A percentile compares a stretch with the other conserved stretches of the same genome.
phyloP scores from a whole-genome alignment of 2,329 filamentous ascomycete genomes.

The Metarhizium album region DNA sequence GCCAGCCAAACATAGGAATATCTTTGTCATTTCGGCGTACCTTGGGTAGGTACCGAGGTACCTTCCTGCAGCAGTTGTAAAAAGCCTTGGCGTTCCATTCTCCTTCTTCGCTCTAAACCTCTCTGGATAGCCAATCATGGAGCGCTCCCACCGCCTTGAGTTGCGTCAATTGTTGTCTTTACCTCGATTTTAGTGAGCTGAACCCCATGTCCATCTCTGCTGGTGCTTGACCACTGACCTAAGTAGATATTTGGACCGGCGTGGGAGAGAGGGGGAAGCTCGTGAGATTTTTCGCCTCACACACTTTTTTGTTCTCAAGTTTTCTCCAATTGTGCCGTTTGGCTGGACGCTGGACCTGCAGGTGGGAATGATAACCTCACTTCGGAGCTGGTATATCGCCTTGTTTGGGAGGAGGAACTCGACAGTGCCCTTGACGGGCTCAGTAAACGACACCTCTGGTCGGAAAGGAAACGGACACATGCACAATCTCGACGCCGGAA shows the following conservation, averaged over 20 bases:
- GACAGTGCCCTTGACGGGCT: neutral
- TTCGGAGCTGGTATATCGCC: neutral
- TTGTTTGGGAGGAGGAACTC: neutral
- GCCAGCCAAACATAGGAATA: too few relatives aligned
- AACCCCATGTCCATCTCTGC: neutral
- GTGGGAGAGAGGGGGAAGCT: neutral
- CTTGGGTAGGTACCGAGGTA: too few relatives aligned
- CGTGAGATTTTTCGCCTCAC: neutral
- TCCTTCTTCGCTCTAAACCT: neutral
- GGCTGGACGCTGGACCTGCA: neutral
- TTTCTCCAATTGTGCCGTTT: too few relatives aligned
- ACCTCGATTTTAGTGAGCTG: neutral
- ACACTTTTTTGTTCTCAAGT: neutral
- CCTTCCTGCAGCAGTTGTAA: too few relatives aligned
- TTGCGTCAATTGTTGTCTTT: neutral
- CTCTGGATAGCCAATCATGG: neutral
- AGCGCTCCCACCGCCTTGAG: neutral
- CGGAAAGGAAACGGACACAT: neutral
- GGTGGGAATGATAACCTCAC: neutral
- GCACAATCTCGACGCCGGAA: neutral
- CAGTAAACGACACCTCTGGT: neutral
- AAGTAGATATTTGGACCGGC: neutral
- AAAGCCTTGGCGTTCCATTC: neutral
- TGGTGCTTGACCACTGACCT: neutral
- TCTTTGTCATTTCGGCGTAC: too few relatives aligned